Base-by-base conservation (phyloP, 75 land plant genomes). In the Pinus taeda region DNA sequence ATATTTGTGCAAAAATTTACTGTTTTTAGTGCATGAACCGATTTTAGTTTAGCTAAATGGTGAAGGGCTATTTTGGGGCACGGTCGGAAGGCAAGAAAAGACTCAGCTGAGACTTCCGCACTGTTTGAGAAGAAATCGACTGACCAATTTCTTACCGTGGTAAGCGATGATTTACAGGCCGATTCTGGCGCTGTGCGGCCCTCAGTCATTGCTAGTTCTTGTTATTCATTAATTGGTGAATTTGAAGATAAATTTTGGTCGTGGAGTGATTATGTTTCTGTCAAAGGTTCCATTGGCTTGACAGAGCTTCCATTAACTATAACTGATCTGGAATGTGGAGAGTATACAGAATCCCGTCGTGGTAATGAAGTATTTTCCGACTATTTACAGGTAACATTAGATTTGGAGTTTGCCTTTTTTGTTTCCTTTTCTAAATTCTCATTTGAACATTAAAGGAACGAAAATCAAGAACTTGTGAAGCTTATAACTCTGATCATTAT, bases 321-420 rank as follows among this genome's bases (percentile, higher is more conserved):
- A 3, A 37, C 49, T 18, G 71, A 39, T 36, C 49, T 45, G 7
- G 49, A 5, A 45, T 45, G 49, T 6, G 6, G 8, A 45, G 49
- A 45, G 8, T 45, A 39, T 67, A 39, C 71, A 67, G 71, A 67
- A 67, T 67, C 53, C 49, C 71, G 71, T 37, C 18, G 45, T 37
- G 71, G 4, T 37, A 39, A 20, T 18, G 71, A 45, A 45, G 49
- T 6, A 45, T 45, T 45, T 45, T 45, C 49, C 7, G 49, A 67
- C 71, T 8, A 39, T 14, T 37, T 29, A 6, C 14, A 67, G 71
- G 71, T 67, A 45, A 45, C 49, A n/a, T 45, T 45, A 45, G 49
- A 6, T 45, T 6, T 6, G 8, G 49, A 45, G 0, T 33, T 30
- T 30, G 33, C 1, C 1, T 33, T 20, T 0, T 67, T 0, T 67